These are phyloP conservation scores for Aspergillus terreus DNA, from an alignment of 2,329 filamentous ascomycete species.

Conservation along the genomic window DNA sequence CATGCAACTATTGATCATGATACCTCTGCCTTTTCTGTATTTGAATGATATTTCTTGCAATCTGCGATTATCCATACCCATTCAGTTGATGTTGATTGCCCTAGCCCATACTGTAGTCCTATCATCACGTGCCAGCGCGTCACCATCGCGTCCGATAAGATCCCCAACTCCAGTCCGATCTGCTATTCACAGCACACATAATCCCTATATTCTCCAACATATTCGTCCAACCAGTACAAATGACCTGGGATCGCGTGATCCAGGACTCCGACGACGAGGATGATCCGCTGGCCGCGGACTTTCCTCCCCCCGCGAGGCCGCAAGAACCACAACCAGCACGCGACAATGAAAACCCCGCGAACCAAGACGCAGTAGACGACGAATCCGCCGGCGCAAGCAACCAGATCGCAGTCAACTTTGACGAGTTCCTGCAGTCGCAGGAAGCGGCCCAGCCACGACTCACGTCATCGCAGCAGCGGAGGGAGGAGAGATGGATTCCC, in stretches of 20 bases:
- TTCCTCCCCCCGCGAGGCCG: conserved; percentile 15
- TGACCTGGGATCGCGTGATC: conserved; percentile 38
- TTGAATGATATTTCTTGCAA: neutral
- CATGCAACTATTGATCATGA: neutral
- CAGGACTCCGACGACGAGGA: conserved; percentile 44
- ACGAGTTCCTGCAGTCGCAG: conserved; percentile 35
- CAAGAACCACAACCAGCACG: conserved; percentile 7
- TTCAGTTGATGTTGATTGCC: neutral
- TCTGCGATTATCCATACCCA: too few species aligned
- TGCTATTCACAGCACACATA: neutral
- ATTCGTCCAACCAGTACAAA: conserved; percentile 10
- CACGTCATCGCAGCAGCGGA: conserved; percentile 31
- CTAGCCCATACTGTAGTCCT: conserved; percentile 2
- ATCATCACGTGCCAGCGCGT: conserved; percentile 31
- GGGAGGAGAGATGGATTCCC: conserved; percentile 35
- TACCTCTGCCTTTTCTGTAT: conserved; percentile 4
- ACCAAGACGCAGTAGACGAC: conserved; percentile 8
- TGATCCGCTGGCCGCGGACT: conserved; percentile 29
- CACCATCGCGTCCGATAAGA: conserved; percentile 1
- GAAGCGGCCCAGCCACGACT: conserved; percentile 11
- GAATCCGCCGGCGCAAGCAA: conserved; percentile 1
- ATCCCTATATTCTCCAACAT: neutral
- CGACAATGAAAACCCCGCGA: conserved; percentile 10
- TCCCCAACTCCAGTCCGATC: neutral
- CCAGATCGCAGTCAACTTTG: conserved; percentile 31